These are phyloP conservation scores for Naumovozyma dairenensis DNA, from an alignment of 805 yeast species.

Conservation along the genomic window DNA sequence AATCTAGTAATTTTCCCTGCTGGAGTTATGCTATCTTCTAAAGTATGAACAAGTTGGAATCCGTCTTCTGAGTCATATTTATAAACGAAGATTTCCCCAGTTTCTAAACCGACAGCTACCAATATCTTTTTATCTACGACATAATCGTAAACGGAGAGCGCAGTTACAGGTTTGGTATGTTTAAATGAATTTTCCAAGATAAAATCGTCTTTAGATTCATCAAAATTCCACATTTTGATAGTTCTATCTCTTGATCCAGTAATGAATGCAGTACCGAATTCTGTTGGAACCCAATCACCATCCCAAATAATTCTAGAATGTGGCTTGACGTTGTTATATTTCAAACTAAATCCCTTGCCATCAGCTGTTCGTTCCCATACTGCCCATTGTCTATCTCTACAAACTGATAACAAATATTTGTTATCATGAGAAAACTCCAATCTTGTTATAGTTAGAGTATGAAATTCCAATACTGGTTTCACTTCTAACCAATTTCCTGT, in stretches of 20 bases:
- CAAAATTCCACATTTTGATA: conserved; percentile 59
- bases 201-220: conserved; percentile 30
- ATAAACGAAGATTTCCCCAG: conserved; percentile 47
- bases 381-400: conserved; percentile 82
- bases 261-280: conserved; percentile 42
- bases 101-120: conserved; percentile 62
- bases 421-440: conserved; percentile 66
- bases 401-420: conserved; percentile 57
- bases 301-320: conserved; percentile 95
- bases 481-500: conserved; percentile 52
- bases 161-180: conserved; percentile 51
- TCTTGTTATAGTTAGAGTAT: conserved; percentile 77
- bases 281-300: conserved; percentile 71
- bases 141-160: conserved; percentile 42
- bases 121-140: conserved; percentile 25
- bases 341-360: conserved; percentile 33
- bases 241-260: conserved; percentile 85
- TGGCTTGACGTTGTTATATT: conserved; percentile 49
- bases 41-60: conserved; percentile 23
- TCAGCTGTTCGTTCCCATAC: conserved; percentile 49
- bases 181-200: conserved; percentile 34
- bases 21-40: conserved; percentile 42
- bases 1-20: conserved; percentile 53
- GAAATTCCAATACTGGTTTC: conserved; percentile 51
- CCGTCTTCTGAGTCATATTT: conserved; percentile 25